These are phyloP conservation scores for Rubroboletus pulcherrimus DNA, from an alignment of 768 basidiomycete genomes.

Conservation along the genomic window DNA sequence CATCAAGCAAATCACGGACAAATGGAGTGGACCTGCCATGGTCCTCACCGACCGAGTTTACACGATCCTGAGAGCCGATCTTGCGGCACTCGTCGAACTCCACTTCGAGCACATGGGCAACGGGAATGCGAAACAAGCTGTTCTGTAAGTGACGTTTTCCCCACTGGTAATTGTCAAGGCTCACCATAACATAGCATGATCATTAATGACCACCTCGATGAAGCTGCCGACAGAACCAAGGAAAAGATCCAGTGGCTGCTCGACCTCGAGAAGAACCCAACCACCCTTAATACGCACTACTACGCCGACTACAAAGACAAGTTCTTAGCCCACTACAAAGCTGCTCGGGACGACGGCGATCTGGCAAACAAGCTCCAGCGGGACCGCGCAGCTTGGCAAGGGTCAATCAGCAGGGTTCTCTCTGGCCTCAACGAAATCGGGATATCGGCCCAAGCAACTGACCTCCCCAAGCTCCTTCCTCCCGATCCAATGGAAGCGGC, in stretches of 20 bases:
- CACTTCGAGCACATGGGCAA: constrained; percentile 55
- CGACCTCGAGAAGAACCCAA: constrained; percentile 45
- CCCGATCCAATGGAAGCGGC: constrained; percentile 52
- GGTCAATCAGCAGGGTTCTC: constrained; percentile 29
- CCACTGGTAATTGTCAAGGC: neutral
- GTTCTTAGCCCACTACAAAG: constrained; percentile 49
- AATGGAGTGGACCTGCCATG: constrained; percentile 50
- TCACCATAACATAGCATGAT: constrained; percentile 36
- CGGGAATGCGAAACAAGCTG: constrained; percentile 47
- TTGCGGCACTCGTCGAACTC: constrained; percentile 39
- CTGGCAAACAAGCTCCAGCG: constrained; percentile 8
- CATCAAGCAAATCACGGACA: constrained; percentile 40
- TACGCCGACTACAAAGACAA: constrained; percentile 47
- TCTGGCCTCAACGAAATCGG: constrained; percentile 15
- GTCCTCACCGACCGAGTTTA: constrained; percentile 42
- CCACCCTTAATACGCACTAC: constrained; percentile 52
- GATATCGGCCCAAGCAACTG: constrained; percentile 35
- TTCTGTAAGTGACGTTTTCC: constrained; percentile 34
- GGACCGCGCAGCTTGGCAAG: neutral
- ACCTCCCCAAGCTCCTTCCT: constrained; percentile 49
- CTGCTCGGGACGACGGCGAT: constrained; percentile 10
- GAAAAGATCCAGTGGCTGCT: constrained; percentile 47
- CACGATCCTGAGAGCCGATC: constrained; percentile 34
- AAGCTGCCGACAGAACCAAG: constrained; percentile 38
- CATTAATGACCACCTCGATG: constrained; percentile 48